Conservation (phyloP, 176 grass and related monocot species). For the Pontederia crassipes region DNA sequence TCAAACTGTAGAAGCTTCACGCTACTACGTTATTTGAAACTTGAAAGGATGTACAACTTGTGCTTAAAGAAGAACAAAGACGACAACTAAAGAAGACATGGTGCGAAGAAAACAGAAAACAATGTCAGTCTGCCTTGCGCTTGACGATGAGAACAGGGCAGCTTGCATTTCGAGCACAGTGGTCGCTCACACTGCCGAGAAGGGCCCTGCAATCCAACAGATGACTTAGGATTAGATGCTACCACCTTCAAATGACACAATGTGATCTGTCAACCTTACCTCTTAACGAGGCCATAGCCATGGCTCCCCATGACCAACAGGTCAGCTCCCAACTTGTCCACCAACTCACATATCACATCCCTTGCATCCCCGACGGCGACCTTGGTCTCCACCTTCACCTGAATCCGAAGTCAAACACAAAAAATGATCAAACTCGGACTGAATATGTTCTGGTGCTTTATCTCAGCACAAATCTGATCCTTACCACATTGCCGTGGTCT, state of each 20-base stretch:
- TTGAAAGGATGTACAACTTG: too few relatives aligned
- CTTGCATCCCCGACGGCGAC: slow-evolving; percentile 13
- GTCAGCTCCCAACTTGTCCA: slow-evolving; percentile 8
- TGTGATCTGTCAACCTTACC: neutral
- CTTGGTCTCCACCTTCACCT: slow-evolving; percentile 29
- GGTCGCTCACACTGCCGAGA: slow-evolving; percentile 48
- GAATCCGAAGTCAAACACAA: neutral
- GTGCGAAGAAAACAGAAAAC: too few relatives aligned
- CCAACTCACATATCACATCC: slow-evolving; percentile 14
- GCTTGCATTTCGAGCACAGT: slow-evolving; percentile 47
- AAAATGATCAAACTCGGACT: neutral
- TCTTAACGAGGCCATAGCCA: slow-evolving; percentile 19
- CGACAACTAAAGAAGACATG: too few relatives aligned
- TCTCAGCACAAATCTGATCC: neutral
- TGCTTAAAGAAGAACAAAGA: too few relatives aligned
- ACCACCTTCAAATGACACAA: too few relatives aligned
- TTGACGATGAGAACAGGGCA: slow-evolving; percentile 49
- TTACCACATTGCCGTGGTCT: slow-evolving; percentile 33
- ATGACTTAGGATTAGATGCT: neutral
- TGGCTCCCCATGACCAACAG: slow-evolving; percentile 23
- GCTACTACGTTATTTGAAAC: too few relatives aligned
- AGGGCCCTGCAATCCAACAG: slow-evolving; percentile 22
- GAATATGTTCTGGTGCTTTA: too few relatives aligned
- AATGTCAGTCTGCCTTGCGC: neutral
- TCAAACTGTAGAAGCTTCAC: too few relatives aligned